Evolutionary conservation across 1,284 basidiomycete species (phyloP), one percentile per base, ranked within the genome.

Genomic region (Phlebopus sp.): DNA sequence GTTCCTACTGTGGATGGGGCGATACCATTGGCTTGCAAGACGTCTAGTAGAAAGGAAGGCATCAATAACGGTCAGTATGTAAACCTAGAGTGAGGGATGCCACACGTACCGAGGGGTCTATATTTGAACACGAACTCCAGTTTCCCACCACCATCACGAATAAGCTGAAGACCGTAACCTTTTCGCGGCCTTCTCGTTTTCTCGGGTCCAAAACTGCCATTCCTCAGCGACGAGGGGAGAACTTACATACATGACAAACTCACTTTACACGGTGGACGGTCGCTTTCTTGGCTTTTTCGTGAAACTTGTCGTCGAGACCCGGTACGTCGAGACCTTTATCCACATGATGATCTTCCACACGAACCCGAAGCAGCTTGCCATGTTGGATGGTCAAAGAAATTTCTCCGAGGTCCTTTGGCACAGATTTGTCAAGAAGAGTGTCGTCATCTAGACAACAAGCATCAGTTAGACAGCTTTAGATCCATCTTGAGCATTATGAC

Each of bases 21-120:
- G 5, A 61, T 47, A 9, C 61, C 51, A 35, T 52, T 52, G 7
- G 55, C 57, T 38, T 55, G 55, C 10, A 60, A 42, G 14, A 63
- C 13, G n/a, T 29, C 61, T 64, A 34, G 6, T 21, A 39, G 4
- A 4, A 43, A 4, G 36, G 17, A 44, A 19, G 11, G n/a, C 30
- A n/a, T 7, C 17, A 15, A 10, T 32, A 17, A 27, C 17, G 17
- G 8, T 17, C 7, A 36, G 5, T 36, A 3, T 2, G 27, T 14
- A 36, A 37, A 38, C n/a, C 17, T 15, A 29, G n/a, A 21, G 13
- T 4, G 14, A 14, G 17, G 31, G 23, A 34, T n/a, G n/a, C 9
- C 9, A 3, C 38, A 37, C 39, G 23, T 50, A 51, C 59, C 18
- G 1, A 60, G 46, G 6, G 55, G 47, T 17, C 17, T 41, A 27